Percentiles rank a stretch among this genome's conserved stretches.
Evolutionary conservation across 208 protist species (phyloP).

Genomic region (Leishmania turanica): DNA sequence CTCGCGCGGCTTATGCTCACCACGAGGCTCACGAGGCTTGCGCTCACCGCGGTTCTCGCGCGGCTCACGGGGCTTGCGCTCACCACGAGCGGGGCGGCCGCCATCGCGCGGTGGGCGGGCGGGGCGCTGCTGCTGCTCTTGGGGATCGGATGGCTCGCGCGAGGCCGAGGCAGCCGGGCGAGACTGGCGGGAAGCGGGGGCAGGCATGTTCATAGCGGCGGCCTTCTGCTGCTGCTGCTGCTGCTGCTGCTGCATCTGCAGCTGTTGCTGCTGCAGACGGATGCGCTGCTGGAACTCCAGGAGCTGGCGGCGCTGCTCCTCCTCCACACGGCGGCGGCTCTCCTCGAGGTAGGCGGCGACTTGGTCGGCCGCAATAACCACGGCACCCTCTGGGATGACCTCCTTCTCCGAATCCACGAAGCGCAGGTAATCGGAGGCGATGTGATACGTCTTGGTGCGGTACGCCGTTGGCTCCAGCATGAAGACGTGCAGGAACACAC

Average conservation of each 20-base stretch:
- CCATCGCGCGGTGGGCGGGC: slow-evolving; percentile 28
- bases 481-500: slow-evolving; percentile 77
- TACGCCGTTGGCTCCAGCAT: slow-evolving; percentile 76
- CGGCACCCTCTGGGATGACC: slow-evolving; percentile 61
- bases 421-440: slow-evolving; percentile 82
- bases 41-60: slow-evolving; percentile 27
- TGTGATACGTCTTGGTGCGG: slow-evolving; percentile 82
- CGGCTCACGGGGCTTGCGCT: slow-evolving; percentile 15
- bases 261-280: slow-evolving; percentile 34
- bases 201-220: slow-evolving; percentile 11
- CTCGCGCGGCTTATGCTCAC: slow-evolving; percentile 26
- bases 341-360: slow-evolving; percentile 55
- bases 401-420: slow-evolving; percentile 73
- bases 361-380: slow-evolving; percentile 68
- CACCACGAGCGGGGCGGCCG: slow-evolving; percentile 7
- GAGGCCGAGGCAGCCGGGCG: slow-evolving; percentile 3
- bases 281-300: slow-evolving; percentile 42
- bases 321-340: slow-evolving; percentile 25
- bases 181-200: slow-evolving; percentile 26
- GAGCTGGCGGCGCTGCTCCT: slow-evolving; percentile 39
- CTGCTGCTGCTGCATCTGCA: slow-evolving; percentile 17
- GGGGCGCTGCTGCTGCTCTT: slow-evolving; percentile 23
- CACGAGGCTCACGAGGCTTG: slow-evolving; percentile 22
- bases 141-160: slow-evolving; percentile 2
- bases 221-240: slow-evolving; percentile 15